These are phyloP conservation scores for Arabidopsis lyrata DNA, from an alignment of 441 rosid genomes.

Conservation along the genomic window DNA sequence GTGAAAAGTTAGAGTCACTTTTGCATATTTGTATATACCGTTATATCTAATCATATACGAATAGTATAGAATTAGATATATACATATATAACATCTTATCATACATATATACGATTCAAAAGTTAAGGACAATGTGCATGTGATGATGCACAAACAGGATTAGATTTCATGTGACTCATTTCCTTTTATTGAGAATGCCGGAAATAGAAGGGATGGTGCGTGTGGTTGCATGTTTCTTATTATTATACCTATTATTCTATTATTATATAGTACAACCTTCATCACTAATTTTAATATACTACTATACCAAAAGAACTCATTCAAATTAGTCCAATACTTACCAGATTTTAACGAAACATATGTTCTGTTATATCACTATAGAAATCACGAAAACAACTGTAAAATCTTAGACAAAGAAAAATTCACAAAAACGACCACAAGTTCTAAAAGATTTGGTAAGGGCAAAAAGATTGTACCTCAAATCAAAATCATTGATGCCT, in stretches of 20 bases:
- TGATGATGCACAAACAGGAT: slow-evolving; percentile 35
- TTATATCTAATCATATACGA: background rate
- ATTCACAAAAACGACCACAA: background rate
- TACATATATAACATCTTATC: background rate
- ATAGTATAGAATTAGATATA: background rate
- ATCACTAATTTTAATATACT: slow-evolving; percentile 7
- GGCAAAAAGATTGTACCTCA: slow-evolving; percentile 28
- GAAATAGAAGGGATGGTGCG: slow-evolving; percentile 41
- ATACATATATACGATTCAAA: slow-evolving; percentile 12
- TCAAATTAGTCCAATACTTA: background rate
- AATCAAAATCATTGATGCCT: slow-evolving; percentile 25
- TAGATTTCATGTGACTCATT: slow-evolving; percentile 40
- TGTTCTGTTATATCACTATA: background rate
- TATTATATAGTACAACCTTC: slow-evolving; percentile 10
- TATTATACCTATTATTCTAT: slow-evolving; percentile 17
- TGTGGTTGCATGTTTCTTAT: slow-evolving; percentile 36
- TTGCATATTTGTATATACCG: slow-evolving; percentile 2
- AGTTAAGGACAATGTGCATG: slow-evolving; percentile 43
- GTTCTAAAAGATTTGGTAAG: background rate
- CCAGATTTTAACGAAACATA: background rate
- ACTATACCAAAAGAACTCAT: background rate
- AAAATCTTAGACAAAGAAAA: slow-evolving; percentile 3
- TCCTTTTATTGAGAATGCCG: slow-evolving; percentile 19
- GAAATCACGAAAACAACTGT: background rate
- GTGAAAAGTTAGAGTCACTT: slow-evolving; percentile 18